Percentiles rank a stretch among this genome's conserved stretches.
Conservation (phyloP, 768 basidiomycete species). For the Tulasnella sp. region DNA sequence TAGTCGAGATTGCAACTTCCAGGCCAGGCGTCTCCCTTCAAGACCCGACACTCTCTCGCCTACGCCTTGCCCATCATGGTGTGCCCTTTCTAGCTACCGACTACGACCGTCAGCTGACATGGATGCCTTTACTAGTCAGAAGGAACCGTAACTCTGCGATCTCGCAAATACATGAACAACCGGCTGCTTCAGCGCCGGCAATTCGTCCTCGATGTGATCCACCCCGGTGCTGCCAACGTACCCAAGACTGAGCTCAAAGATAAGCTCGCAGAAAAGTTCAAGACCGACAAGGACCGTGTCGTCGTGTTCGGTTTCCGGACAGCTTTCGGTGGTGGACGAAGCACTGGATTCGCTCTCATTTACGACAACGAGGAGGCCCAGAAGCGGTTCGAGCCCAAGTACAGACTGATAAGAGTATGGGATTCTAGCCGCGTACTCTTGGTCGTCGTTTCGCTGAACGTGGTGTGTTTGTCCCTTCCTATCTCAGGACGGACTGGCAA, state of each 20-base stretch:
- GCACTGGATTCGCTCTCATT: constrained; percentile 95
- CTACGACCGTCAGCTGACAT: background rate
- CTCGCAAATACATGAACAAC: constrained; percentile 99
- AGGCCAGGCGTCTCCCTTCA: background rate
- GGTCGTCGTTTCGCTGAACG: background rate
- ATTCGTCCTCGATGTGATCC: constrained; percentile 91
- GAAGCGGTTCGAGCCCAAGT: constrained; percentile 95
- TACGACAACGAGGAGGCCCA: constrained; percentile 95
- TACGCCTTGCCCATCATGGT: constrained; percentile 13
- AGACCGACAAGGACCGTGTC: constrained; percentile 84
- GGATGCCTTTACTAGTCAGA: constrained; percentile 40
- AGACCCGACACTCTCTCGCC: background rate
- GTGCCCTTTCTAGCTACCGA: background rate
- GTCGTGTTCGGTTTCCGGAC: constrained; percentile 94
- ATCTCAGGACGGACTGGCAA: constrained; percentile 57
- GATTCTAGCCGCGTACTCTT: background rate
- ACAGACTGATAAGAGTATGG: constrained; percentile 84
- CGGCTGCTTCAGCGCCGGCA: constrained; percentile 93
- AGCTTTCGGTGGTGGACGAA: constrained; percentile 96
- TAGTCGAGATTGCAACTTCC: constrained; percentile 11
- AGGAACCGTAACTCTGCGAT: constrained; percentile 91
- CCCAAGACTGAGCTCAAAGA: constrained; percentile 87
- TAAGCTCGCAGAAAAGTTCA: constrained; percentile 90
- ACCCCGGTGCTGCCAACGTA: constrained; percentile 93
- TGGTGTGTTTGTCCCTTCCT: background rate